Evolutionary conservation across 176 grass and related monocot species (phyloP), one percentile per base, ranked within the genome.

Genomic region (Lolium multiflorum): DNA sequence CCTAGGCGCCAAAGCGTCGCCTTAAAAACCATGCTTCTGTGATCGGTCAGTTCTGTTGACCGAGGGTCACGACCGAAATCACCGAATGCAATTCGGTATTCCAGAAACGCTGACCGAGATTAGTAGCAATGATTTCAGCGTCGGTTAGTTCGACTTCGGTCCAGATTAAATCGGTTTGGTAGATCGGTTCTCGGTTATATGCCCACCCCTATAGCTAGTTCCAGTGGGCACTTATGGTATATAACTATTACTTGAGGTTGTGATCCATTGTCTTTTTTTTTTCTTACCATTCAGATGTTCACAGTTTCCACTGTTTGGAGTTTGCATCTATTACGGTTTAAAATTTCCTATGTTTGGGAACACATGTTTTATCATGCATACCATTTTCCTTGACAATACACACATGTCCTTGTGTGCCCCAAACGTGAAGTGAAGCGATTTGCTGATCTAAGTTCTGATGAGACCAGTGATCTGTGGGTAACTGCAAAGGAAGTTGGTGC

Each of bases 371-470:
- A 25, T 69, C 26, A 17, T 31, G 71, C 75, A 79, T 28, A 71
- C 49, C 5, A 37, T 66, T 89, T 86, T 35, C 90, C 88, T 95
- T 98, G 70, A 98, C 90, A 76, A 80, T 84, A 83, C 48, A 65
- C 63, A 96, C 79, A 98, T 96, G 90, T 98, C 55, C 93, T 98
- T 78, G 84, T 96, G 14, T 98, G 96, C 39, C 91, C 96, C 76
- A 86, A 87, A 52, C 88, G 90, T 41, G 96, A 96, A 83, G 93
- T 92, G 65, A 96, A 94, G 80, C 84, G 92, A 71, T 98, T 92
- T 61, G 55, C 79, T 81, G 93, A 98, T 84, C 90, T 98, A 51
- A 98, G 76, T 85, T 76, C 89, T 88, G 90, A 98, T 18, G 96
- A 98, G 84, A 92, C 65, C 71, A 85, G 83, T 38, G 93, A 98